These are phyloP conservation scores for Cinnamomum chago DNA, from an alignment of 164 flowering plant species.

Conservation along the genomic window DNA sequence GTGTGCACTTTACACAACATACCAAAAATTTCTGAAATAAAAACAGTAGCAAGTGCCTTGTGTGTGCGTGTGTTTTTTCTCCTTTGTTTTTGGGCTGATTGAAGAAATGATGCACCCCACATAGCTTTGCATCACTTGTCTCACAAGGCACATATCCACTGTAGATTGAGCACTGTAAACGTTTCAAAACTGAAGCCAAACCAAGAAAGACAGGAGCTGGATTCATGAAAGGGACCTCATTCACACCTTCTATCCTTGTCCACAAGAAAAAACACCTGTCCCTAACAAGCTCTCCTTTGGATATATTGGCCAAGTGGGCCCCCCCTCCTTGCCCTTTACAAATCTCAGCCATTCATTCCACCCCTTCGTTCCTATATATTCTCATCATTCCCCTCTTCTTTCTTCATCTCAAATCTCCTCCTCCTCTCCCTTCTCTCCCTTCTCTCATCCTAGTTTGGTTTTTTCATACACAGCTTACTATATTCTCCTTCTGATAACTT, in stretches of 20 bases:
- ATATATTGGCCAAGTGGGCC: constrained; percentile 23
- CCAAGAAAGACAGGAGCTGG: constrained; percentile 12
- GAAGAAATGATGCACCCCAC: neutral
- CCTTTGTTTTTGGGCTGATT: no score
- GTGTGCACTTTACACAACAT: no score
- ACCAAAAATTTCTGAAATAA: no score
- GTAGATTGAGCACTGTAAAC: neutral
- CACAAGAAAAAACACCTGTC: constrained; percentile 2
- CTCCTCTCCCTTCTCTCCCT: constrained; percentile 4
- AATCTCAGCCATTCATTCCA: constrained; percentile 47
- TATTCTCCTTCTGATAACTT: neutral
- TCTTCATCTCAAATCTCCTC: constrained; percentile 6
- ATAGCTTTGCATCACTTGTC: neutral
- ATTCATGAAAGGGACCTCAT: constrained; percentile 14
- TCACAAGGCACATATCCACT: neutral
- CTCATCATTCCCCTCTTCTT: constrained; percentile 5
- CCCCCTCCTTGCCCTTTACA: constrained; percentile 4
- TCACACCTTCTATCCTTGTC: constrained; percentile 2
- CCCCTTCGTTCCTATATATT: constrained; percentile 38
- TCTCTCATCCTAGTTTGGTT: neutral
- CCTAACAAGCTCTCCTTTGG: neutral
- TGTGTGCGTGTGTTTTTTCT: no score
- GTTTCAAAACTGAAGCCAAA: constrained; percentile 15
- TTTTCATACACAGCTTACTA: neutral
- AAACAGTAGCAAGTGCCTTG: no score